Percentiles rank a stretch among this genome's conserved stretches.
Evolutionary conservation across 345 rosid genomes (phyloP).

Genomic region (Pelargonium nanum): DNA sequence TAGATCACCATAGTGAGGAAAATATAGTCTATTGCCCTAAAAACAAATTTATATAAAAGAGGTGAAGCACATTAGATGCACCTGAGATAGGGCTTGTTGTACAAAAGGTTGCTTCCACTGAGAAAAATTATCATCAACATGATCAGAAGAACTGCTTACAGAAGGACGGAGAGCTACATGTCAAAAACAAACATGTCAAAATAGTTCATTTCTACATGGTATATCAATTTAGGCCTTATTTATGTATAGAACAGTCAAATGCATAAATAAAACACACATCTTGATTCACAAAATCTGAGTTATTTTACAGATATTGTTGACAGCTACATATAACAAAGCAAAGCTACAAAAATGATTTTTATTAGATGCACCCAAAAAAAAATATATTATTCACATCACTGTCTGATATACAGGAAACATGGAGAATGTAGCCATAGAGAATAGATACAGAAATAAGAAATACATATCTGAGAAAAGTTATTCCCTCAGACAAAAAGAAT

Average conservation of each 20-base stretch:
- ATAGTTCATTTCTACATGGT: neutral
- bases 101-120: conserved; percentile 63
- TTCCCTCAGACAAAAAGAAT: too few species aligned
- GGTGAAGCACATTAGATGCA: conserved; percentile 12
- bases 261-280: neutral
- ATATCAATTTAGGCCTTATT: neutral
- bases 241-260: neutral
- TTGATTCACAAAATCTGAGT: too few species aligned
- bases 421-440: too few species aligned
- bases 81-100: conserved; percentile 68
- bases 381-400: too few species aligned
- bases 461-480: too few species aligned
- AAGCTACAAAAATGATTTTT: neutral
- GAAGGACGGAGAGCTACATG: conserved; percentile 58
- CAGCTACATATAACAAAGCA: neutral
- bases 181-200: conserved; percentile 12
- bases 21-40: conserved; percentile 4
- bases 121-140: conserved; percentile 49
- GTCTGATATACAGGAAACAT: too few species aligned
- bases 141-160: conserved; percentile 35
- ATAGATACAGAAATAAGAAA: too few species aligned
- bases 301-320: too few species aligned
- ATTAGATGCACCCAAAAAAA: too few species aligned
- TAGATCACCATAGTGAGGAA: conserved; percentile 15
- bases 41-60: conserved; percentile 2